Evolutionary conservation across 805 yeast species (phyloP).

Genomic region (Starmera pachycereana): DNA sequence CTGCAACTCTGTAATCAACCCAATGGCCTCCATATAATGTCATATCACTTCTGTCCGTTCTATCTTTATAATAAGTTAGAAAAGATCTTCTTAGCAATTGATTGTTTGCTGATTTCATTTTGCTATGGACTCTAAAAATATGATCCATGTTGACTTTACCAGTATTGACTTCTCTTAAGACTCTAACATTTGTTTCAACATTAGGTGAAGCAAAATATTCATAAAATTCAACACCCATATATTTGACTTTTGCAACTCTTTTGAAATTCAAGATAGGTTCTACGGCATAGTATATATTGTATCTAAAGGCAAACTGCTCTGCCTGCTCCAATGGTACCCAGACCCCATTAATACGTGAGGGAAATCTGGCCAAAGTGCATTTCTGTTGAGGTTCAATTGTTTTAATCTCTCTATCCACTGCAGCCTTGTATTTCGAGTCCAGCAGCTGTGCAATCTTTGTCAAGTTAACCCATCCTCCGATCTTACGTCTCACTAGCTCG

Average conservation of each 20-base stretch:
- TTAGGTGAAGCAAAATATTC: conserved; percentile 15
- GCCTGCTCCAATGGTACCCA: conserved; percentile 18
- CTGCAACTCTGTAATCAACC: conserved; percentile 11
- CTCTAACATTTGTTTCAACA: conserved; percentile 12
- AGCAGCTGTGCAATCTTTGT: not conserved
- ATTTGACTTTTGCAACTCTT: conserved; percentile 15
- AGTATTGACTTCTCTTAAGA: conserved; percentile 13
- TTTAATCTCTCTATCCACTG: not conserved
- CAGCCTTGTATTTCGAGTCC: not conserved
- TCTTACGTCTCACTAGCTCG: not conserved
- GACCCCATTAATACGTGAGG: conserved; percentile 6
- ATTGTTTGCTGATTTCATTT: conserved; percentile 6
- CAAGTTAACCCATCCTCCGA: not conserved
- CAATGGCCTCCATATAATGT: conserved; percentile 22
- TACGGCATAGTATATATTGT: conserved; percentile 7
- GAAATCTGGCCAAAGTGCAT: not conserved
- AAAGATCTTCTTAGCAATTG: conserved; percentile 9
- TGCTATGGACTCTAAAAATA: conserved; percentile 12
- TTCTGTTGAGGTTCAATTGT: not conserved
- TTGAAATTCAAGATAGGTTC: conserved; percentile 16
- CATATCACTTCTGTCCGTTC: conserved; percentile 11
- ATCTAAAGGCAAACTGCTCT: conserved; percentile 10
- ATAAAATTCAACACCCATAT: conserved; percentile 16
- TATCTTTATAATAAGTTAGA: conserved; percentile 3
- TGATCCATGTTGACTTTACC: conserved; percentile 15